These are phyloP conservation scores for Anaeramoeba ignava DNA, from an alignment of 78 protist genomes.

Conservation along the genomic window DNA sequence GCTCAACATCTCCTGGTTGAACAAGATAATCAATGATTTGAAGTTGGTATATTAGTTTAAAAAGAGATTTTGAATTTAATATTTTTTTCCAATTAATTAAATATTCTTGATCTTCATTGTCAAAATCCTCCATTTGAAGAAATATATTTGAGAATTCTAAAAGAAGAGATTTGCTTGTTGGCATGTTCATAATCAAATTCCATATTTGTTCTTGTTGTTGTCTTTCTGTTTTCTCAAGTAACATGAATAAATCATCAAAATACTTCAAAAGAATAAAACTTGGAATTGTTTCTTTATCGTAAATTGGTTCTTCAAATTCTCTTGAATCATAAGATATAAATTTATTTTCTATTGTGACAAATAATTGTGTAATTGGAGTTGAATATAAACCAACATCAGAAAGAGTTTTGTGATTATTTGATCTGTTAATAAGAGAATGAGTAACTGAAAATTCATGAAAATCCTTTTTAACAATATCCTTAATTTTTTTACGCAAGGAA, in stretches of 20 bases:
- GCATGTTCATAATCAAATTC: neutral
- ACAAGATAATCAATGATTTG: neutral
- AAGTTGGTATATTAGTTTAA: neutral
- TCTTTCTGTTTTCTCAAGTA: neutral
- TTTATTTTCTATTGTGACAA: no score
- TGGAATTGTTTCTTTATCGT: neutral
- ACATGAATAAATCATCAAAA: neutral
- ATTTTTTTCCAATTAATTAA: neutral
- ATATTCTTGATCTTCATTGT: neutral
- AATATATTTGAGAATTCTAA: neutral
- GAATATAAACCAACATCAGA: no score
- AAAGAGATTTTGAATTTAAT: neutral
- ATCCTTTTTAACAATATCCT: no score
- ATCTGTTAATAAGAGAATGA: no score
- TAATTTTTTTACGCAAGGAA: no score
- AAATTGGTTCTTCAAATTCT: no score
- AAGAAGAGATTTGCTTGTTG: neutral
- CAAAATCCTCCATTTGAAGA: neutral
- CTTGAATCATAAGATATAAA: no score
- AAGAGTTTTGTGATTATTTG: no score
- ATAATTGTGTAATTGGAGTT: no score
- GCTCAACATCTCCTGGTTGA: no score
- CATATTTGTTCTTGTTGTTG: neutral
- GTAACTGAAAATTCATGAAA: no score
- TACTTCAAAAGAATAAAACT: neutral